Base-by-base conservation (phyloP, 1,284 basidiomycete genomes). In the Porogramme epimiltina region DNA sequence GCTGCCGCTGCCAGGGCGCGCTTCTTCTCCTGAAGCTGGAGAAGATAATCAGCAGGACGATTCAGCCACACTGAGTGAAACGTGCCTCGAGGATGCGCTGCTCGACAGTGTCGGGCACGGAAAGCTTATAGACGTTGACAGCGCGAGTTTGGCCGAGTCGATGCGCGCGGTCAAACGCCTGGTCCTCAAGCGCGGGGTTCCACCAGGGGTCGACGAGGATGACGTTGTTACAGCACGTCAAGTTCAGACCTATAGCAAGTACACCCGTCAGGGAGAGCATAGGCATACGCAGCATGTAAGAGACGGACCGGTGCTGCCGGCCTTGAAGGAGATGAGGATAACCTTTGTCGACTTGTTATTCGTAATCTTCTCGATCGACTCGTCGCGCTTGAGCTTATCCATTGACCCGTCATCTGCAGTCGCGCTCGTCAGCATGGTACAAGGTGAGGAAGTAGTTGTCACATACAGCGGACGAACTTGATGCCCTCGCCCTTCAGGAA, bases 281-380 rank as follows among this genome's bases (percentile, higher is more conserved):
- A 6, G 28, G 6, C 28, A 31, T 31, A 31, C 8, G 34, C 34
- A 19, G 36, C 3, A 39, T 11, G 15, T 22, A 34, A 0, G 20
- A 69, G 44, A 43, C 34, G 52, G 63, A 88, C 90, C 91, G 1
- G 92, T 94, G 64, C 89, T 91, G 2, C 95, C 95, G 13, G 95
- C 93, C 70, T 97, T 98, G 84, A 98, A 96, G 0, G 94, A 97
- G 56, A 98, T 96, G 55, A 99, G 73, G 54, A 98, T 98, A 34
- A 96, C 84, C 22, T 77, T 80, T 15, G 78, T 81, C 3, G 64
- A 74, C 10, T 72, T 67, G 63, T 81, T 82, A 23, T 65, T 82
- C 64, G 82, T 84, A 69, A 99, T 95, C 55, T 78, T 80, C 22
- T 85, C 74, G 22, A 98, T 72, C 3, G 89, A 82, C 9, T 75